A percentile compares a stretch with the other conserved stretches of the same genome.
Evolutionary conservation across 2,329 filamentous ascomycete species (phyloP).

Genomic region (Fusarium scirpi): DNA sequence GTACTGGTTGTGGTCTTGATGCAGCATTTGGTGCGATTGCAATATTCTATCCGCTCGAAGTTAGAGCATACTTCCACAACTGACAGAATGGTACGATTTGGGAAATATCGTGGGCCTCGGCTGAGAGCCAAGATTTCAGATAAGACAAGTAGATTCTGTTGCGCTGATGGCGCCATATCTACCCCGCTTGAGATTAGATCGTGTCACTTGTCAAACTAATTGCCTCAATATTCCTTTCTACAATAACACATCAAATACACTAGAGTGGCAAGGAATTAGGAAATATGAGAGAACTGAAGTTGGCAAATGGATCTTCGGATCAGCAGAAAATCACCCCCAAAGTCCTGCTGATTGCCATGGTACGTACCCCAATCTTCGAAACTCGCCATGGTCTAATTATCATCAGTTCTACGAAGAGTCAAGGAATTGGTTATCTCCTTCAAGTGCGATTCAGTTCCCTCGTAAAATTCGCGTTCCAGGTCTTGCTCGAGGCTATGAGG

Average conservation of each 20-base stretch:
- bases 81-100: not conserved
- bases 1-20: not conserved
- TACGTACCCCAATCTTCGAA: accelerated
- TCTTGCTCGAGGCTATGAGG: slow-evolving; percentile 24
- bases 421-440: slow-evolving; percentile 18
- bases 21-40: not conserved
- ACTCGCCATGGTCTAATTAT: not conserved
- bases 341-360: slow-evolving; percentile 35
- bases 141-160: not conserved
- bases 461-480: slow-evolving; percentile 27
- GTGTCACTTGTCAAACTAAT: slow-evolving; percentile 14
- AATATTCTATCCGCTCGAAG: accelerated
- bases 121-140: not conserved
- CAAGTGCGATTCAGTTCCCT: slow-evolving; percentile 18
- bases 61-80: accelerated
- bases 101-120: slow-evolving; percentile 17
- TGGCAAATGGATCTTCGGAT: not conserved
- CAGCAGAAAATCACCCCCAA: slow-evolving; percentile 17
- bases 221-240: not conserved
- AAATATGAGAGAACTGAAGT: not conserved
- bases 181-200: slow-evolving; percentile 17
- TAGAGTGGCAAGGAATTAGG: accelerated
- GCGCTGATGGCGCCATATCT: slow-evolving; percentile 24
- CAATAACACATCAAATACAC: not conserved
- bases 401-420: slow-evolving; percentile 30